phyloP scores from a whole-genome alignment of 371 early-diverging fungal species.

The Zychaea mexicana region DNA sequence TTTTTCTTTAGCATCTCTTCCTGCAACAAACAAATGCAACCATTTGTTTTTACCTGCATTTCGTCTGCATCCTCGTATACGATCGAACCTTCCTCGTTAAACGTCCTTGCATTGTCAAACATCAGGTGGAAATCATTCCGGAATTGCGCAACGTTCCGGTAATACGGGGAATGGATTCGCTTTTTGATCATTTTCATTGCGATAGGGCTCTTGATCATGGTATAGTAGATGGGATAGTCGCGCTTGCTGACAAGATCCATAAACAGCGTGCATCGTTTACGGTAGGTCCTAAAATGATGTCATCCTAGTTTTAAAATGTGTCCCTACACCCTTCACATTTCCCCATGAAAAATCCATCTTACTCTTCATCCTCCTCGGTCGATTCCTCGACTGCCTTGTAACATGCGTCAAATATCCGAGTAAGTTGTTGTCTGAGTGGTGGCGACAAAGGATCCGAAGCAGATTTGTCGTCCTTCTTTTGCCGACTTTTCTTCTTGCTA shows the following conservation, averaged over 20 bases:
- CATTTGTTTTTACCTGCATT: slow-evolving; percentile 42
- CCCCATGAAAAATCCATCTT: not conserved
- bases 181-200: slow-evolving; percentile 65
- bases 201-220: slow-evolving; percentile 77
- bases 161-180: slow-evolving; percentile 47
- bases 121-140: slow-evolving; percentile 62
- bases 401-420: slow-evolving; percentile 49
- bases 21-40: not conserved
- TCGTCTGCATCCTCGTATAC: slow-evolving; percentile 80
- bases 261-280: slow-evolving; percentile 64
- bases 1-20: too few relatives aligned
- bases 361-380: slow-evolving; percentile 50
- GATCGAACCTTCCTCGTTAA: slow-evolving; percentile 77
- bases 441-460: slow-evolving; percentile 16
- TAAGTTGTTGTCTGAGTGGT: slow-evolving; percentile 50
- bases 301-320: too few relatives aligned
- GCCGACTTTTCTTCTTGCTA: slow-evolving; percentile 22
- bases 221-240: slow-evolving; percentile 82
- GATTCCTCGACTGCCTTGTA: slow-evolving; percentile 58
- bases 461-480: slow-evolving; percentile 22
- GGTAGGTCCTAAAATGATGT: slow-evolving; percentile 24
- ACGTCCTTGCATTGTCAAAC: slow-evolving; percentile 81
- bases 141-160: slow-evolving; percentile 46
- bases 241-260: slow-evolving; percentile 67
- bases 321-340: not conserved